phyloP scores from a whole-genome alignment of 257 asterid species.

The Lycium ferocissimum region DNA sequence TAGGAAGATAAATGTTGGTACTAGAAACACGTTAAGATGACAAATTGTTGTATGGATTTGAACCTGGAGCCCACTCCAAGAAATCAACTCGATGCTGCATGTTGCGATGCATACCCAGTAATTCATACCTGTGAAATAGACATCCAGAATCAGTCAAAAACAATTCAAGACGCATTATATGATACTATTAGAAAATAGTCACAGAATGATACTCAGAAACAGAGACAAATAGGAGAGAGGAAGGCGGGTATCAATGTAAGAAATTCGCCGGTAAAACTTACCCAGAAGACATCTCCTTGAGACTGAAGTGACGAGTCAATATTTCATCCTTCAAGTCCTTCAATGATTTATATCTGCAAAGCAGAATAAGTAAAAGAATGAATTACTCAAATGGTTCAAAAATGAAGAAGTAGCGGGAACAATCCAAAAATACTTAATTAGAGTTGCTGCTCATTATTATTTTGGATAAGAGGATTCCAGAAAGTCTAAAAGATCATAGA shows the following conservation, averaged over 20 bases:
- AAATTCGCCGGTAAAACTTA: conserved; percentile 40
- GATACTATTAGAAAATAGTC: neutral
- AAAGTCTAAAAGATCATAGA: neutral
- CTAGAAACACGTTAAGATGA: neutral
- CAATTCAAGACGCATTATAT: conserved; percentile 24
- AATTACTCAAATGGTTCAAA: conserved; percentile 4
- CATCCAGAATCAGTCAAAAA: conserved; percentile 14
- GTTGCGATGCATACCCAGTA: conserved; percentile 87
- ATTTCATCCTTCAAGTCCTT: conserved; percentile 85
- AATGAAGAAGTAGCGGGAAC: neutral
- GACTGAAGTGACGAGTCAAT: conserved; percentile 55
- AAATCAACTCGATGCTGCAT: conserved; percentile 91
- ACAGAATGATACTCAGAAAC: neutral
- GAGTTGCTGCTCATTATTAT: neutral
- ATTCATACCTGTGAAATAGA: conserved; percentile 63
- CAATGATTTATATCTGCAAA: conserved; percentile 73
- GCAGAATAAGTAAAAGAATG: neutral
- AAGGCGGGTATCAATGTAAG: neutral
- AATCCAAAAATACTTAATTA: neutral
- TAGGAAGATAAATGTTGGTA: neutral
- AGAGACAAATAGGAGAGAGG: neutral
- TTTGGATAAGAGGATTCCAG: neutral
- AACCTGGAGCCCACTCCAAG: conserved; percentile 99
- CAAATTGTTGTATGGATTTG: conserved; percentile 22
- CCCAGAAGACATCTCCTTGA: conserved; percentile 88